These are phyloP conservation scores for Salisapilia sapeloensis DNA, from an alignment of 352 stramenopile species.

Conservation along the genomic window DNA sequence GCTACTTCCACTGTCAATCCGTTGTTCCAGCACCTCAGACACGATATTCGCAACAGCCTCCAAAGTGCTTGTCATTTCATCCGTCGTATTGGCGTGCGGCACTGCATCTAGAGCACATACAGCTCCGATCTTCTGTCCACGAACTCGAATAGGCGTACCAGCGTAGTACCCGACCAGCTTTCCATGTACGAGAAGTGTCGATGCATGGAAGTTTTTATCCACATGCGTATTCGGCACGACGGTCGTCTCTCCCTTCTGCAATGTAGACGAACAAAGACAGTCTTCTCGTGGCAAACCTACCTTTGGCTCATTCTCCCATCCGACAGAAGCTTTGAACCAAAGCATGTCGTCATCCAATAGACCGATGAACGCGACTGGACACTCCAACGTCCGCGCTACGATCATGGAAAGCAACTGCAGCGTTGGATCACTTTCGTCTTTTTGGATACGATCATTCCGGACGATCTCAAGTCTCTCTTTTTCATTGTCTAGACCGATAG, in stretches of 20 bases:
- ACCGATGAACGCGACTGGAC: constrained; percentile 44
- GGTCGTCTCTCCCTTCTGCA: constrained; percentile 26
- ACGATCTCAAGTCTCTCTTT: constrained; percentile 23
- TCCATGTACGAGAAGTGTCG: constrained; percentile 16
- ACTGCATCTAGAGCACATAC: constrained; percentile 41
- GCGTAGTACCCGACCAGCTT: constrained; percentile 46
- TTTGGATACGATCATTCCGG: constrained; percentile 27
- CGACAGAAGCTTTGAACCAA: constrained; percentile 51
- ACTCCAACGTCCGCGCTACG: constrained; percentile 44
- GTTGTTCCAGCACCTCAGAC: constrained; percentile 67
- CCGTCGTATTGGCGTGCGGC: constrained; percentile 23
- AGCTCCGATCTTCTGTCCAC: constrained; percentile 40
- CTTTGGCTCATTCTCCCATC: constrained; percentile 22
- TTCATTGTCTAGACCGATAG: constrained; percentile 25
- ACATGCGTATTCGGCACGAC: constrained; percentile 41
- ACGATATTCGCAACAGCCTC: constrained; percentile 65
- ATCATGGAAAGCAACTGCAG: constrained; percentile 61
- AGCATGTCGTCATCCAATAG: constrained; percentile 34
- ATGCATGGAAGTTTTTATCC: constrained; percentile 55
- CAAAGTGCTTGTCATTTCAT: constrained; percentile 46
- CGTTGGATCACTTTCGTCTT: constrained; percentile 36
- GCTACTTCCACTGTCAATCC: constrained; percentile 9
- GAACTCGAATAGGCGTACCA: constrained; percentile 31
- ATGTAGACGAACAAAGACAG: constrained; percentile 27
- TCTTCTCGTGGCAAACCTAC: constrained; percentile 38